Conservation (phyloP, 495 filamentous ascomycete genomes). For the Aspergillus kassunensis region DNA sequence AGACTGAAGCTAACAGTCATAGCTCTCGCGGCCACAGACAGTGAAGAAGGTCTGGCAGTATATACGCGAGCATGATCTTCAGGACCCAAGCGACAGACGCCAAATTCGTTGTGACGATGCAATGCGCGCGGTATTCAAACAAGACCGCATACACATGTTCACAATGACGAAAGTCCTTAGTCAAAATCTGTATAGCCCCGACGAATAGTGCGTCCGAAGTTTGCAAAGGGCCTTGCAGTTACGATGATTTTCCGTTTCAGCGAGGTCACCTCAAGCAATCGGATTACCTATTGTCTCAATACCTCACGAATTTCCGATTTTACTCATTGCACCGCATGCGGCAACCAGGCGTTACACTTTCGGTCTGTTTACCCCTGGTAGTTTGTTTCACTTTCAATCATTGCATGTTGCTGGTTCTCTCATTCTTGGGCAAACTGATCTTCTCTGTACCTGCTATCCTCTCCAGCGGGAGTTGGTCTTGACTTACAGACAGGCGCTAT, state of each 20-base stretch:
- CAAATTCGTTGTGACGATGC: slow-evolving; percentile 90
- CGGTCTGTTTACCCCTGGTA: slow-evolving; percentile 1
- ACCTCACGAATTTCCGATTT: slow-evolving; percentile 20
- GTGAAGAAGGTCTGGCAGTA: slow-evolving; percentile 96
- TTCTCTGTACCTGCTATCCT: slow-evolving; percentile 27
- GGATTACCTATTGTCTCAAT: neutral
- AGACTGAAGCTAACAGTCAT: neutral
- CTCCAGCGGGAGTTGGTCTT: slow-evolving; percentile 41
- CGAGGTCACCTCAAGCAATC: neutral
- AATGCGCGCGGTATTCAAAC: slow-evolving; percentile 86
- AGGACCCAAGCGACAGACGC: slow-evolving; percentile 85
- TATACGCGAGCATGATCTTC: slow-evolving; percentile 79
- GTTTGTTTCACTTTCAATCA: neutral
- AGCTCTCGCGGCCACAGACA: slow-evolving; percentile 89
- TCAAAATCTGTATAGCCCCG: slow-evolving; percentile 60
- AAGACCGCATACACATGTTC: slow-evolving; percentile 93
- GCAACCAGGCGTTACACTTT: slow-evolving; percentile 18
- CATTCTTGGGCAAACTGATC: neutral
- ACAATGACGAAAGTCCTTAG: slow-evolving; percentile 87
- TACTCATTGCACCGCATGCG: slow-evolving; percentile 22
- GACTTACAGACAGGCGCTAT: slow-evolving; percentile 23
- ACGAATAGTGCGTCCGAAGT: slow-evolving; percentile 44
- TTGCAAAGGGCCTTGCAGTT: neutral
- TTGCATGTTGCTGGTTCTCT: neutral
- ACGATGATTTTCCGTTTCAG: neutral